Percentiles rank a stretch among this genome's conserved stretches.
Evolutionary conservation across 139 green algal species (phyloP).

Genomic region (Volvox reticuliferus): DNA sequence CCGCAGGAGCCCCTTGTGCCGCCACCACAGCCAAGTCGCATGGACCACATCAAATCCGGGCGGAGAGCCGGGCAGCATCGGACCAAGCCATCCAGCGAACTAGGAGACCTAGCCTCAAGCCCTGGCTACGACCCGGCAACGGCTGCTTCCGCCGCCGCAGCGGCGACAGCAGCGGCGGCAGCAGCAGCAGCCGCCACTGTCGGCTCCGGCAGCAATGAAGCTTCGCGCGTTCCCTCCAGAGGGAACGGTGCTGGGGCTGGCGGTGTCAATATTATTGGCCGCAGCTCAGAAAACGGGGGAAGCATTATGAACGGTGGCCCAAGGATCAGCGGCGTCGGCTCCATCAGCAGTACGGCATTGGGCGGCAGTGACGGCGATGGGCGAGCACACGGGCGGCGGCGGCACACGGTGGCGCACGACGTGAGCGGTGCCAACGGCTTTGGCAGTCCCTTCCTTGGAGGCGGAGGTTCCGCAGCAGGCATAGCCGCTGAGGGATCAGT

Average conservation of each 20-base stretch:
- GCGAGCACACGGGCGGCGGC: slow-evolving; percentile 19
- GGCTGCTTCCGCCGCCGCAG: background rate
- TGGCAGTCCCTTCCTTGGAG: background rate
- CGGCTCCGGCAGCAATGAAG: background rate
- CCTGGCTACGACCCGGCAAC: background rate
- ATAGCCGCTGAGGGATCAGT: background rate
- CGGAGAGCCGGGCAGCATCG: slow-evolving; percentile 4
- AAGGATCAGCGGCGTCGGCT: background rate
- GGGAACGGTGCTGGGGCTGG: background rate
- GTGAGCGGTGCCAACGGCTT: background rate
- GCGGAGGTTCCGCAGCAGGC: background rate
- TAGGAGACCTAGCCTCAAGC: background rate
- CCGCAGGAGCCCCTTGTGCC: background rate
- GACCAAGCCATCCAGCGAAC: background rate
- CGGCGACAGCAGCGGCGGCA: background rate
- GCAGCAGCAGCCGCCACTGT: background rate
- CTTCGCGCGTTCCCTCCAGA: background rate
- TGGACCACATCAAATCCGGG: slow-evolving; percentile 32
- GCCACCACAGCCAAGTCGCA: background rate
- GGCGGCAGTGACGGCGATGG: background rate
- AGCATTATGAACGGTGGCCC: background rate
- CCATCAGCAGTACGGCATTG: background rate
- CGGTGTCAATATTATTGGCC: background rate
- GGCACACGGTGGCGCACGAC: slow-evolving; percentile 38
- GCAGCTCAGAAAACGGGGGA: background rate